Evolutionary conservation across 2,329 filamentous ascomycete species (phyloP), one percentile per base, ranked within the genome.

Genomic region (Cytospora paraplurivora): DNA sequence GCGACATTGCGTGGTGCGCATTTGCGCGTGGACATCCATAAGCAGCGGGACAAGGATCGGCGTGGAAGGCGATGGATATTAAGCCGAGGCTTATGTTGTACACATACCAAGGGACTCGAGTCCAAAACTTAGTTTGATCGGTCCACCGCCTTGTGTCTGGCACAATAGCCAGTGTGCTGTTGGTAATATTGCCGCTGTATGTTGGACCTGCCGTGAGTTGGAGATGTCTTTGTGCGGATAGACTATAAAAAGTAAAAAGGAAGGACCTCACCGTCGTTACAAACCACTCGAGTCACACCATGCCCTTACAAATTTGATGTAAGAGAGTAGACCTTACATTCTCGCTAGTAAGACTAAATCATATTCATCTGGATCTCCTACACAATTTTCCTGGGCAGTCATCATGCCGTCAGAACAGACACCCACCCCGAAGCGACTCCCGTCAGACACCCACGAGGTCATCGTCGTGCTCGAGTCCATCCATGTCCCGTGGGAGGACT

Each of bases 381-480:
- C 17, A 34, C 21, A 8, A 53, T 7, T 27, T 19, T 17, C 41
- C 7, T 8, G 11, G 17, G 17, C 32, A 27, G n/a, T 47, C 27
- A 27, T 15, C 32, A 65, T 62, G 59, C 15, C 59, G 17, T 38
- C 54, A 35, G 59, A 66, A 32, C 52, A 56, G 19, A 57, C 53
- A 7, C 57, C 64, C 34, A 17, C 11, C 34, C 57, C 64, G n/a
- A 41, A 47, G 15, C 17, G 27, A 19, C 64, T 62, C 54, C 64
- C 64, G 5, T 53, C 53, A 10, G 57, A 51, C 49, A 47, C 44
- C 11, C 62, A 67, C 59, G 58, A 65, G 54, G 60, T 70, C 47
- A 64, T 66, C 7, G 62, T 32, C 15, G 62, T 62, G 37, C 62
- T 66, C 5, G 62, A 66, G 27, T 54, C 62, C 33, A 66, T 64